These are phyloP conservation scores for Linanthus parryae DNA, from an alignment of 148 eudicot genomes.

Conservation along the genomic window DNA sequence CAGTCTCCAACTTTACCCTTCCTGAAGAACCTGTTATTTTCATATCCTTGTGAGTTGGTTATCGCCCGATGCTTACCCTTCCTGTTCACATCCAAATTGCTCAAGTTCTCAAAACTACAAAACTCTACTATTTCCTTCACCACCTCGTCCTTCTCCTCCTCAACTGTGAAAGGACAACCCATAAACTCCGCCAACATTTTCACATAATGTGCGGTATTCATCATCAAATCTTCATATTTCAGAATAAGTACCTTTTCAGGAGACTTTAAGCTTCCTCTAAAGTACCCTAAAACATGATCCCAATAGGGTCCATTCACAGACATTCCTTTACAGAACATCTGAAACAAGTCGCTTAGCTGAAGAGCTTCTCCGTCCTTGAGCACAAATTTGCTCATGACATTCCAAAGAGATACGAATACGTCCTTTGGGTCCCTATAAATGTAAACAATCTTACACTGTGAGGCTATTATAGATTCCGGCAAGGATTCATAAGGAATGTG, in stretches of 20 bases:
- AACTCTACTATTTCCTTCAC: neutral
- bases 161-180: constrained; percentile 12
- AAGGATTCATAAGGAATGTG: constrained; percentile 17
- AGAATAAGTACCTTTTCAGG: neutral
- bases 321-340: neutral
- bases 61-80: constrained; percentile 4
- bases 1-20: neutral
- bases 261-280: neutral
- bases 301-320: neutral
- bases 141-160: constrained; percentile 10
- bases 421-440: constrained; percentile 23
- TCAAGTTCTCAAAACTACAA: constrained; percentile 15
- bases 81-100: constrained; percentile 18
- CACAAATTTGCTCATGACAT: constrained; percentile 4
- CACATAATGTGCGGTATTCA: neutral
- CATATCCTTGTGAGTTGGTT: no score
- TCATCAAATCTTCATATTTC: constrained; percentile 3
- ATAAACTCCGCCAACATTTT: constrained; percentile 13
- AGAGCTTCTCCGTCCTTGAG: neutral
- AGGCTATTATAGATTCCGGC: constrained; percentile 8
- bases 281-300: constrained; percentile 3
- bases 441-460: constrained; percentile 18
- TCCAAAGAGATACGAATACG: constrained; percentile 15
- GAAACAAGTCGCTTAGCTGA: neutral
- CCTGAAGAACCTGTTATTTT: neutral